Base-by-base conservation (phyloP, 176 grass and related monocot genomes). In the Aegilops sharonensis region DNA sequence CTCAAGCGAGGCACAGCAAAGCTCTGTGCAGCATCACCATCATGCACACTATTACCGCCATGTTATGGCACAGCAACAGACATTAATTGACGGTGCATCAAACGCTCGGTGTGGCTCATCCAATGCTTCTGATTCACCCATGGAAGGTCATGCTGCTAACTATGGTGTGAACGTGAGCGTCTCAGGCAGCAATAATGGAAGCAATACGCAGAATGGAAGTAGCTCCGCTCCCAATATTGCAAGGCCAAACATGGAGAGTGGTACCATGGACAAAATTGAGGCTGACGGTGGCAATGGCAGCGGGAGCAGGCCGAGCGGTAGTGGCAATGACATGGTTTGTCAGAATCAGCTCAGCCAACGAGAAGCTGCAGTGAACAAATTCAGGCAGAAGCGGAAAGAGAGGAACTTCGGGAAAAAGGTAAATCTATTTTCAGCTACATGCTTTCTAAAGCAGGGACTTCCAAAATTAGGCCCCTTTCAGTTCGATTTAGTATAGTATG, bases 371-470 rank as follows among this genome's bases (percentile, higher is more conserved):
- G 62, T 96, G 21, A 94, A 90, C 84, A 98, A 95, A 83, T 98
- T 98, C 79, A 92, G 90, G 82, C 72, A 90, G 77, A 98, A 96
- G 89, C 91, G 92, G 69, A 96, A 98, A 92, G 90, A 89, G 78
- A 87, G 92, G 61, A 94, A 96, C 88, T 98, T 96, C 12, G 85
- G 90, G 13, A 94, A 94, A 88, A 94, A 98, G 94, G 97, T 98
- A 92, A 92, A 17, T 36, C 17, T 63, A 35, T 66, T 88, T 89
- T 89, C 27, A 8, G 32, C 50, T 83, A 43, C 24, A 77, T 12
- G 13, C 9, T 20, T 23, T 59, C 68, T 75, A 57, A 71, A 32
- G 45, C 48, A 43, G 15, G 45, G 54, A 52, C 6, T 76, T 29
- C 21, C 45, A 61, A 80, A 67, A 56, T 81, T 64, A 68, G 64